Conservation (phyloP, 2,329 filamentous ascomycete genomes). For the Penicillium sp. region DNA sequence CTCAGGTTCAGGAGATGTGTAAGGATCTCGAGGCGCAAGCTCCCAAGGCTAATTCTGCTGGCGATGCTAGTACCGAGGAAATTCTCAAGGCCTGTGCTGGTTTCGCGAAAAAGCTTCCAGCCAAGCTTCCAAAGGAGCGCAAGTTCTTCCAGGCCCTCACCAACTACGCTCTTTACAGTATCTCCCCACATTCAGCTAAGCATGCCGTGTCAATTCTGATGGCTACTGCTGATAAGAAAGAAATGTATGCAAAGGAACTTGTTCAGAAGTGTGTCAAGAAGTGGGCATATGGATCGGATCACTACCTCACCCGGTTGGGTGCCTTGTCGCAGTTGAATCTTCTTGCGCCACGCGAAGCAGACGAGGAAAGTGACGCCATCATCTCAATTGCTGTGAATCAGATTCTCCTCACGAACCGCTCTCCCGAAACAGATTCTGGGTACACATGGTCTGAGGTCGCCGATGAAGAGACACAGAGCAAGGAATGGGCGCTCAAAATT, state of each 20-base stretch:
- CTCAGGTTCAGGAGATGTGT: conserved; percentile 89
- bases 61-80: conserved; percentile 78
- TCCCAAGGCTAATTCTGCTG: conserved; percentile 68
- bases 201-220: conserved; percentile 91
- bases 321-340: conserved; percentile 71
- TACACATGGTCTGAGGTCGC: conserved; percentile 72
- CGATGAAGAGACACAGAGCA: conserved; percentile 81
- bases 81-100: conserved; percentile 92
- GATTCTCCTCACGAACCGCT: conserved; percentile 72
- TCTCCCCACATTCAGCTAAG: conserved; percentile 82
- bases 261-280: conserved; percentile 74
- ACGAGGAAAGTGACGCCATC: conserved; percentile 76
- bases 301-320: conserved; percentile 68
- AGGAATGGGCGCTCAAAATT: conserved; percentile 80
- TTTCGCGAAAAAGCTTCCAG: conserved; percentile 83
- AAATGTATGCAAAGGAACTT: conserved; percentile 84
- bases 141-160: conserved; percentile 81
- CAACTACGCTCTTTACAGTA: conserved; percentile 80
- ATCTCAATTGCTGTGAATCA: conserved; percentile 76
- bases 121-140: conserved; percentile 79
- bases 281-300: conserved; percentile 71
- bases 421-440: conserved; percentile 55
- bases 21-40: conserved; percentile 81
- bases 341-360: conserved; percentile 71
- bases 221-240: conserved; percentile 74